phyloP scores from a whole-genome alignment of 805 yeast species.

The Saccharomycopsis oosterbeekiorum region DNA sequence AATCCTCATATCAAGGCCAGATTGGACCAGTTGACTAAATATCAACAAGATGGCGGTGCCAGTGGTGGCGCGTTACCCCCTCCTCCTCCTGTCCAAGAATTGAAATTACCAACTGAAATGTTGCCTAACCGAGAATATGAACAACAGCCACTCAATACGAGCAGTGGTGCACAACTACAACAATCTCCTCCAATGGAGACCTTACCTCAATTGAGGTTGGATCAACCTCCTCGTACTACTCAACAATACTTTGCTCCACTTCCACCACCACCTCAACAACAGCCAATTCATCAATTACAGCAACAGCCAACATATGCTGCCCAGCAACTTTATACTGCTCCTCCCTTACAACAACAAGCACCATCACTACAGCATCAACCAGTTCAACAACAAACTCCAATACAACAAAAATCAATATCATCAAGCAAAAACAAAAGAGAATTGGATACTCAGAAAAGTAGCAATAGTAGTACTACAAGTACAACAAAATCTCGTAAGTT shows the following conservation, averaged over 20 bases:
- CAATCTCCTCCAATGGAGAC: not conserved
- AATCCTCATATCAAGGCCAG: constrained; percentile 92
- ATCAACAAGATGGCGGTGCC: constrained; percentile 58
- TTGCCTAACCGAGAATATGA: constrained; percentile 35
- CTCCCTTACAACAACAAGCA: constrained; percentile 11
- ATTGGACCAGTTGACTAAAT: constrained; percentile 70
- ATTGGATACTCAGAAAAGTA: not conserved
- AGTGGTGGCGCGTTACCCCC: constrained; percentile 36
- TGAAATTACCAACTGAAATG: constrained; percentile 53
- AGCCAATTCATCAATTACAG: not conserved
- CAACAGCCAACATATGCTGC: constrained; percentile 10
- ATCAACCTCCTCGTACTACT: not conserved
- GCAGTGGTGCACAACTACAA: constrained; percentile 2
- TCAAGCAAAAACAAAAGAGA: constrained; percentile 4
- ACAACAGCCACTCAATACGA: constrained; percentile 3
- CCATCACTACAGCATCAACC: constrained; percentile 19
- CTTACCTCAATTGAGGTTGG: constrained; percentile 10
- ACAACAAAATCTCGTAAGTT: constrained; percentile 7
- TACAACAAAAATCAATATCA: constrained; percentile 16
- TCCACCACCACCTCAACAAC: constrained; percentile 6
- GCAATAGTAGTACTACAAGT: constrained; percentile 11
- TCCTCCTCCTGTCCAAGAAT: constrained; percentile 63
- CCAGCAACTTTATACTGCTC: not conserved
- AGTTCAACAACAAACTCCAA: constrained; percentile 20
- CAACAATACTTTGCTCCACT: constrained; percentile 1